Evolutionary conservation across 2,329 filamentous ascomycete species (phyloP).

Genomic region (Camptophora hylomeconis): DNA sequence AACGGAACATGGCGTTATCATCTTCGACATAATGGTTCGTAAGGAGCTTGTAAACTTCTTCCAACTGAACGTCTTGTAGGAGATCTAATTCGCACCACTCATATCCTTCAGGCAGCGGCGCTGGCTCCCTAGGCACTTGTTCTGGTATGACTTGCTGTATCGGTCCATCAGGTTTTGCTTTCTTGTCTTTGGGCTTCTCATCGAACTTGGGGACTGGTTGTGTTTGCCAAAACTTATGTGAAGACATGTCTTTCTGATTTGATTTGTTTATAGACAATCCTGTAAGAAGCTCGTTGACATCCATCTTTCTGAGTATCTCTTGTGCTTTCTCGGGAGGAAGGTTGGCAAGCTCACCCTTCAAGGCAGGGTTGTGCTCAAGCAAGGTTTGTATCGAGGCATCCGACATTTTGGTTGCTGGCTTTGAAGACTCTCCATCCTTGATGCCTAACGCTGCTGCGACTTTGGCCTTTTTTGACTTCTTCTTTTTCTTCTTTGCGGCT

Average conservation of each 20-base stretch:
- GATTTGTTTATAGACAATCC: slow-evolving; percentile 60
- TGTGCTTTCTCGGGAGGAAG: slow-evolving; percentile 48
- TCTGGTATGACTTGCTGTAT: slow-evolving; percentile 70
- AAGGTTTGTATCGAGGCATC: slow-evolving; percentile 19
- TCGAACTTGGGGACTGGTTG: slow-evolving; percentile 82
- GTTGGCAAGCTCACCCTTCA: slow-evolving; percentile 61
- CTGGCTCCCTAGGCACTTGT: slow-evolving; percentile 64
- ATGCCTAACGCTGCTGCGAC: slow-evolving; percentile 13
- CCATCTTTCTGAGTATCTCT: slow-evolving; percentile 37
- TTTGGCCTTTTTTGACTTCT: slow-evolving; percentile 16
- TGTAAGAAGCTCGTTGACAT: slow-evolving; percentile 35
- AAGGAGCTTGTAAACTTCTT: slow-evolving; percentile 84
- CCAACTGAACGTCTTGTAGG: slow-evolving; percentile 59
- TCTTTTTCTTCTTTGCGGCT: slow-evolving; percentile 15
- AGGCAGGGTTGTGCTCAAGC: slow-evolving; percentile 42
- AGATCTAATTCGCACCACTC: slow-evolving; percentile 92
- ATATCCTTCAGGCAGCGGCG: slow-evolving; percentile 66
- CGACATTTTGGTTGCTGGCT: slow-evolving; percentile 9
- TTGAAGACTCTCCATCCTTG: slow-evolving; percentile 11
- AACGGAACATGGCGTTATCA: slow-evolving; percentile 90
- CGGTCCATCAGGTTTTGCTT: slow-evolving; percentile 59
- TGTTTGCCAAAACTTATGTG: slow-evolving; percentile 97
- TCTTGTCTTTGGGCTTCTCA: slow-evolving; percentile 40
- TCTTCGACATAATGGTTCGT: slow-evolving; percentile 96
- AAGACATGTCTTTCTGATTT: slow-evolving; percentile 91